Percentiles rank a stretch among this genome's conserved stretches.
Conservation (phyloP, 2,329 filamentous ascomycete species). For the Alternaria solani region DNA sequence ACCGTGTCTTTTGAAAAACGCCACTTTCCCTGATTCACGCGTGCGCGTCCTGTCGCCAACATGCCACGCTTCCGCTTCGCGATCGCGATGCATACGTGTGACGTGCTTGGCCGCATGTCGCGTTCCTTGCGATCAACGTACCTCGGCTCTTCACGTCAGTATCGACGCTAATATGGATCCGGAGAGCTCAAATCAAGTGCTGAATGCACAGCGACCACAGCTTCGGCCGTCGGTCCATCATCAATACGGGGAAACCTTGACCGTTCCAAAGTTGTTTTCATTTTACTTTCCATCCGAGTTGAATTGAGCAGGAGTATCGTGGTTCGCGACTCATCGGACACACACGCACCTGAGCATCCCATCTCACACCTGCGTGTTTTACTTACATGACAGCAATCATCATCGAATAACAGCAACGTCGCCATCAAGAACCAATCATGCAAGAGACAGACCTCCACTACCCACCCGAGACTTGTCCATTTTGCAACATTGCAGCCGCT, state of each 20-base stretch:
- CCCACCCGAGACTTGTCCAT: conserved; percentile 60
- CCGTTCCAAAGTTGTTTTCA: not conserved
- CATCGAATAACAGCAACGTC: not conserved
- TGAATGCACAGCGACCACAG: conserved; percentile 7
- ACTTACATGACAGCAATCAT: not conserved
- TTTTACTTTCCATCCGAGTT: not conserved
- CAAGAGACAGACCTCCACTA: conserved; percentile 50
- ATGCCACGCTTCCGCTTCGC: conserved; percentile 4
- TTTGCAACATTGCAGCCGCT: conserved; percentile 65
- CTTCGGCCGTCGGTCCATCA: conserved; percentile 3
- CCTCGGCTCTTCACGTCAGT: conserved; percentile 10
- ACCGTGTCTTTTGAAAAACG: conserved; percentile 2
- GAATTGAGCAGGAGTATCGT: not conserved
- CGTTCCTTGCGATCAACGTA: conserved; percentile 4
- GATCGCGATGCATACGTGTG: conserved; percentile 1
- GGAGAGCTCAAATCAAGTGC: not conserved
- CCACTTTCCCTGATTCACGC: conserved; percentile 8
- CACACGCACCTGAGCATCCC: not conserved
- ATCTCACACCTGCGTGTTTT: not conserved
- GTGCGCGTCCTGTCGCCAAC: conserved; percentile 9
- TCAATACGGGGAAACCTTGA: conserved; percentile 3
- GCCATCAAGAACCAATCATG: conserved; percentile 20
- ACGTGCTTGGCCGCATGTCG: conserved; percentile 2
- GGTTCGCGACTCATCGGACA: not conserved
- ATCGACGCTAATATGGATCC: conserved; percentile 17